phyloP scores from a whole-genome alignment of 148 eudicot genomes.

The Camellia granthamiana region DNA sequence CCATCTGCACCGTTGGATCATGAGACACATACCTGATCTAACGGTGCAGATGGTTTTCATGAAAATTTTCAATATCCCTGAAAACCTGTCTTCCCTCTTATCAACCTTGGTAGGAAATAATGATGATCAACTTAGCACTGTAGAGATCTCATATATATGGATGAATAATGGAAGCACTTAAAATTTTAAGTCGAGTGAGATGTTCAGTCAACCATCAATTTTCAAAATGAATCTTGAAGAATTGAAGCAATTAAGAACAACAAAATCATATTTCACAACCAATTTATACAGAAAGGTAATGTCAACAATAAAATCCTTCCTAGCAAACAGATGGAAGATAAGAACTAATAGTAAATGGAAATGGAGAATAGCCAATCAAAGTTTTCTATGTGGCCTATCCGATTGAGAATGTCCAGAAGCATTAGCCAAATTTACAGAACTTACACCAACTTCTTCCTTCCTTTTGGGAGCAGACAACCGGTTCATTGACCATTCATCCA shows the following conservation, averaged over 20 bases:
- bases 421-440: slow-evolving; percentile 29
- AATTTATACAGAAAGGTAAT: not conserved
- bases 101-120: no score
- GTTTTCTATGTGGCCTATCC: not conserved
- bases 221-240: not conserved
- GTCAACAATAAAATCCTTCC: not conserved
- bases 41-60: no score
- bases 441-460: slow-evolving; percentile 15
- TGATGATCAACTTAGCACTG: no score
- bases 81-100: no score
- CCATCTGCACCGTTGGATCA: no score
- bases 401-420: slow-evolving; percentile 20
- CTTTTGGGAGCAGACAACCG: slow-evolving; percentile 54
- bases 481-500: slow-evolving; percentile 82
- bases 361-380: not conserved
- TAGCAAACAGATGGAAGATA: not conserved
- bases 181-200: not conserved
- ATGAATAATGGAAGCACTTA: no score
- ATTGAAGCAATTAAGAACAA: no score
- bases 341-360: not conserved
- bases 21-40: no score
- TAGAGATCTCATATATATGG: no score
- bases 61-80: no score
- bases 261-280: no score
- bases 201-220: not conserved